phyloP scores from a whole-genome alignment of 2,329 filamentous ascomycete genomes.

The Diaporthe sp. region DNA sequence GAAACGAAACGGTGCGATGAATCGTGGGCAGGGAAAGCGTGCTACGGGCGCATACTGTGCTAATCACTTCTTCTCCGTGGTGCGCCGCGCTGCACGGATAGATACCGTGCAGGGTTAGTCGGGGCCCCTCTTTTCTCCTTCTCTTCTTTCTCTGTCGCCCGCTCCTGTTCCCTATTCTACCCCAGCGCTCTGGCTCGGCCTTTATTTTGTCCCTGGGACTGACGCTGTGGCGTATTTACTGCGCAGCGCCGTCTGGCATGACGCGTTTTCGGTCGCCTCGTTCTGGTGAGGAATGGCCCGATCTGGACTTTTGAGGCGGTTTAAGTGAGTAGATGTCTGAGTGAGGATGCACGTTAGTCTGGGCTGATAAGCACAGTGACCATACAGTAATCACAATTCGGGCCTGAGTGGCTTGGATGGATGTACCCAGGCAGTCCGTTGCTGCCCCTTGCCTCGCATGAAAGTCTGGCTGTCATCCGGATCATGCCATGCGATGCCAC shows the following conservation, averaged over 20 bases:
- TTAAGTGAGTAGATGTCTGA: neutral
- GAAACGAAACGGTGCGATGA: conserved; percentile 27
- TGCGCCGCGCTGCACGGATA: conserved; percentile 7
- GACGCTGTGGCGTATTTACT: neutral
- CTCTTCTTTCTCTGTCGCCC: neutral
- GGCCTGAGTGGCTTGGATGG: neutral
- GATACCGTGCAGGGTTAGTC: conserved; percentile 6
- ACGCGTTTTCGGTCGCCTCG: neutral
- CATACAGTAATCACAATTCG: neutral
- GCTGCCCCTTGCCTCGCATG: conserved; percentile 22
- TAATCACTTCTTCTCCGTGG: no score
- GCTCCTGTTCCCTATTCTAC: neutral
- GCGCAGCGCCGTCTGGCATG: neutral
- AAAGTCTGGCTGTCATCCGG: conserved; percentile 26
- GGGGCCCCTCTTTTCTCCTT: neutral
- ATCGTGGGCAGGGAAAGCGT: neutral
- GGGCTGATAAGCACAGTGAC: neutral
- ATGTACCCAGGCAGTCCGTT: neutral
- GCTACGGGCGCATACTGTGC: neutral
- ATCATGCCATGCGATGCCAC: conserved; percentile 29
- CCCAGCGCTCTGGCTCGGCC: neutral
- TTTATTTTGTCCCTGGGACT: neutral
- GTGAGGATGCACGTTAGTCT: neutral
- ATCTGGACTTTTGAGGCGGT: neutral
- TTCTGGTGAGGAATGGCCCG: neutral